phyloP scores from a whole-genome alignment of 2,329 filamentous ascomycete species.

The Colletotrichum costaricense region DNA sequence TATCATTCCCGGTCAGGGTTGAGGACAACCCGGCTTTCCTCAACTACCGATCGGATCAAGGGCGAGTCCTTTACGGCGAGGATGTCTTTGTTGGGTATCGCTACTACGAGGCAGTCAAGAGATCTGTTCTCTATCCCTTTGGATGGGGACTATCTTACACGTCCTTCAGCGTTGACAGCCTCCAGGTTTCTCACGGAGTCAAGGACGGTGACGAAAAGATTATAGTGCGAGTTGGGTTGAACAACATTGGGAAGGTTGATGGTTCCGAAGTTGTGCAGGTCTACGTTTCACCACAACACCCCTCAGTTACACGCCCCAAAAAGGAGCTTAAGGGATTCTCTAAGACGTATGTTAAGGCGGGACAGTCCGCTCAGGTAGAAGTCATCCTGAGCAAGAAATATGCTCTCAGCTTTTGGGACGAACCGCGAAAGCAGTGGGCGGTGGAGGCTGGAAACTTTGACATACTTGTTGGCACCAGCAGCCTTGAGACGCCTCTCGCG shows the following conservation, averaged over 20 bases:
- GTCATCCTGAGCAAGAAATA: not conserved
- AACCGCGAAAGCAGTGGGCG: not conserved
- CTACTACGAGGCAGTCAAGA: slow-evolving; percentile 66
- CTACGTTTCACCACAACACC: slow-evolving; percentile 54
- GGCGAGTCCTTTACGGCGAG: slow-evolving; percentile 76
- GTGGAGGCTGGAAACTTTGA: not conserved
- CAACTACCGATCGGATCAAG: slow-evolving; percentile 74
- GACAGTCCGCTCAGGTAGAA: slow-evolving; percentile 43
- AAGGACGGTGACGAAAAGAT: not conserved
- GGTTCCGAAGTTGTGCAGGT: slow-evolving; percentile 40
- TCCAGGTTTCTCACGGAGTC: slow-evolving; percentile 45
- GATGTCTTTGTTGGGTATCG: slow-evolving; percentile 79
- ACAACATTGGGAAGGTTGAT: not conserved
- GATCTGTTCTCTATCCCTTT: slow-evolving; percentile 71
- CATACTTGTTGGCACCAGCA: not conserved
- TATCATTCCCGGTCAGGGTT: slow-evolving; percentile 72
- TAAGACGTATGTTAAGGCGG: slow-evolving; percentile 64
- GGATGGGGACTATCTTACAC: slow-evolving; percentile 77
- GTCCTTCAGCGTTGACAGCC: slow-evolving; percentile 55
- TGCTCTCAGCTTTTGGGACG: slow-evolving; percentile 11
- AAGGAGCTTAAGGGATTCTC: slow-evolving; percentile 63
- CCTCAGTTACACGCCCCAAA: slow-evolving; percentile 51
- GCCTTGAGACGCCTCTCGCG: not conserved
- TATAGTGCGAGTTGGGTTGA: not conserved
- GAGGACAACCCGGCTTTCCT: slow-evolving; percentile 76